Conservation (phyloP, 192 early-diverging fungal species). For the Gigaspora rosea region DNA sequence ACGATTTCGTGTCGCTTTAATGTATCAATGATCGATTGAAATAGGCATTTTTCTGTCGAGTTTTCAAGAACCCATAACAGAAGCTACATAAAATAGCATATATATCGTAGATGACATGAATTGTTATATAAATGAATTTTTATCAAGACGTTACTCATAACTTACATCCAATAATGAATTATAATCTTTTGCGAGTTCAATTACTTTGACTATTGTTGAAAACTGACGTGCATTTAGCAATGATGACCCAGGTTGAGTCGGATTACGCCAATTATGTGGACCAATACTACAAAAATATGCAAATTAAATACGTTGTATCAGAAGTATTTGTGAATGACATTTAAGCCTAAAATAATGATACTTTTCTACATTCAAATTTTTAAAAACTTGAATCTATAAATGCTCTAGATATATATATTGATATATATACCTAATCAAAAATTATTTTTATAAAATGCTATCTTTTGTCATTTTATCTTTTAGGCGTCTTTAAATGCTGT, state of each 20-base stretch:
- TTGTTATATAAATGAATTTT: background rate
- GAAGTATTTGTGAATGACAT: conserved; percentile 23
- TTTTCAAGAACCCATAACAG: conserved; percentile 57
- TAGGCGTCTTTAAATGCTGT: no score
- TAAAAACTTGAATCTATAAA: background rate
- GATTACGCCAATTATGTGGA: conserved; percentile 78
- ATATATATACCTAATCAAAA: background rate
- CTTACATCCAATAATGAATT: conserved; percentile 48
- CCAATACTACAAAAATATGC: conserved; percentile 42
- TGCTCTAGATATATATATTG: no score
- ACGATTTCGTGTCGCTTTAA: conserved; percentile 50
- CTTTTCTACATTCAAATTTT: background rate
- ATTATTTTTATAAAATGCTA: background rate
- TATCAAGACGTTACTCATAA: background rate
- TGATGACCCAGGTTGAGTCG: conserved; percentile 73
- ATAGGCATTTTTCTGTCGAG: conserved; percentile 49
- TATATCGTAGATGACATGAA: background rate
- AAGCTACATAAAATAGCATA: conserved; percentile 28
- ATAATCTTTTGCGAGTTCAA: conserved; percentile 55
- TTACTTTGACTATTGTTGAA: conserved; percentile 47
- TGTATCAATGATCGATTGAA: conserved; percentile 52
- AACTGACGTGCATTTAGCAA: conserved; percentile 73
- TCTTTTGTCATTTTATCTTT: no score
- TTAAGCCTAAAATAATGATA: no score
- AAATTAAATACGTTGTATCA: background rate